Base-by-base conservation (phyloP, 768 basidiomycete genomes). In the Tulasnella sp. region DNA sequence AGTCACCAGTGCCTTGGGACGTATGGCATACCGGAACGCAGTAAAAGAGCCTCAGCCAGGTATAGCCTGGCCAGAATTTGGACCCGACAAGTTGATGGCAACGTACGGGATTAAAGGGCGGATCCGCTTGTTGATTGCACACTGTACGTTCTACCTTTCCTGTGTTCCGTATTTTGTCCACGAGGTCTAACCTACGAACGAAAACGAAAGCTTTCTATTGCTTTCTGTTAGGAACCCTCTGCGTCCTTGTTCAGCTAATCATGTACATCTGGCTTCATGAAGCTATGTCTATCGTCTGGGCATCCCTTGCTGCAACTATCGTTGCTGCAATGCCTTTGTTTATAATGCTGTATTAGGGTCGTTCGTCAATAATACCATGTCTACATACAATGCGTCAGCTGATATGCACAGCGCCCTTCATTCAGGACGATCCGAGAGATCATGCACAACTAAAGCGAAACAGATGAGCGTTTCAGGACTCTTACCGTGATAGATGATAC, bases 251-350 rank as follows among this genome's bases (percentile, higher is more conserved):
- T 69, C 64, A 69, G 12, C 3, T 69, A 14, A 69, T 69, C 16
- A 69, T 69, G 64, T 69, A 69, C 20, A 69, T 69, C 6, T 69
- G 31, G 64, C 64, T 69, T 2, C 64, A 69, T 37, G 64, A 69
- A 69, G 64, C 64, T 69, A 69, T 69, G 64, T 28, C 64, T 69
- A 37, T 69, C 18, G 64, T 69, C n/a, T 34, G 64, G 64, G 64
- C 34, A 20, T 69, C 64, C 14, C 4, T 69, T 3, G 11, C 14
- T 18, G 64, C 64, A 18, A 20, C 64, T 28, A 16, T 69, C 12
- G 64, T 69, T 34, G 64, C 64, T 37, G 64, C 4, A 34, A 0
- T 69, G 2, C 64, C 64, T 16, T 2, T 69, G 14, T 24, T 37
- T 28, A 34, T 31, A n/a, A n/a, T n/a, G n/a, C n/a, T n/a, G n/a